Evolutionary conservation across 1,284 basidiomycete genomes (phyloP).

Genomic region (Cryptococcus amylolentus): DNA sequence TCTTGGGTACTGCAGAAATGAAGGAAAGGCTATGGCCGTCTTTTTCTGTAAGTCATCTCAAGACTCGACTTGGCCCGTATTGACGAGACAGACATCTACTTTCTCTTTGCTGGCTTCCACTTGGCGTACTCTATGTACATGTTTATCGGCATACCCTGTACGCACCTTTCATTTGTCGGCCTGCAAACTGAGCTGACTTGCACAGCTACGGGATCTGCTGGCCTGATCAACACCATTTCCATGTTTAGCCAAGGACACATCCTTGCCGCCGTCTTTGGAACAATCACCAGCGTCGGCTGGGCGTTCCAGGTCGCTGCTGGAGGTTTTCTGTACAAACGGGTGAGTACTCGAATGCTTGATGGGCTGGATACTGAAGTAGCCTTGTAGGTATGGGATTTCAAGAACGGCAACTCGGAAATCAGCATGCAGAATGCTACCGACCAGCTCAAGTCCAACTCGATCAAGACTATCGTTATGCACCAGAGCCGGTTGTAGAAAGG

Average conservation of each 20-base stretch:
- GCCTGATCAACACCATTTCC: slow-evolving; percentile 87
- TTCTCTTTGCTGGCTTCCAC: slow-evolving; percentile 92
- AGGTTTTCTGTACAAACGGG: slow-evolving; percentile 45
- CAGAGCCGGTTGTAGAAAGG: slow-evolving; percentile 29
- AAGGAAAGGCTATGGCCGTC: slow-evolving; percentile 48
- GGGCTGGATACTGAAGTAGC: background rate
- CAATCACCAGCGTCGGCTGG: slow-evolving; percentile 83
- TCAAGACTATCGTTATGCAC: slow-evolving; percentile 44
- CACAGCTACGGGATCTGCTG: slow-evolving; percentile 78
- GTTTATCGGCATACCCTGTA: slow-evolving; percentile 74
- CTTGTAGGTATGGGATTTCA: slow-evolving; percentile 46
- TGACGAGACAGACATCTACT: slow-evolving; percentile 71
- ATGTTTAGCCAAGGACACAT: slow-evolving; percentile 60
- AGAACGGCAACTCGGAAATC: slow-evolving; percentile 48
- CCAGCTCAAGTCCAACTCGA: slow-evolving; percentile 41
- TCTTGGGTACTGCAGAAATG: slow-evolving; percentile 92
- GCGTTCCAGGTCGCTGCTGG: slow-evolving; percentile 62
- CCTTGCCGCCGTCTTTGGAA: slow-evolving; percentile 72
- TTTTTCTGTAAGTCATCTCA: slow-evolving; percentile 54
- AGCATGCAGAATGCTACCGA: slow-evolving; percentile 42
- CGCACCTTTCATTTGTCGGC: slow-evolving; percentile 15
- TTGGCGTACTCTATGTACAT: slow-evolving; percentile 81
- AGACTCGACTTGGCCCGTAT: background rate
- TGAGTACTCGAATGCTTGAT: slow-evolving; percentile 11
- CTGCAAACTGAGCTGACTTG: slow-evolving; percentile 39